Evolutionary conservation across 495 filamentous ascomycete species (phyloP), one percentile per base, ranked within the genome.

Genomic region (Podospora fimiseda): DNA sequence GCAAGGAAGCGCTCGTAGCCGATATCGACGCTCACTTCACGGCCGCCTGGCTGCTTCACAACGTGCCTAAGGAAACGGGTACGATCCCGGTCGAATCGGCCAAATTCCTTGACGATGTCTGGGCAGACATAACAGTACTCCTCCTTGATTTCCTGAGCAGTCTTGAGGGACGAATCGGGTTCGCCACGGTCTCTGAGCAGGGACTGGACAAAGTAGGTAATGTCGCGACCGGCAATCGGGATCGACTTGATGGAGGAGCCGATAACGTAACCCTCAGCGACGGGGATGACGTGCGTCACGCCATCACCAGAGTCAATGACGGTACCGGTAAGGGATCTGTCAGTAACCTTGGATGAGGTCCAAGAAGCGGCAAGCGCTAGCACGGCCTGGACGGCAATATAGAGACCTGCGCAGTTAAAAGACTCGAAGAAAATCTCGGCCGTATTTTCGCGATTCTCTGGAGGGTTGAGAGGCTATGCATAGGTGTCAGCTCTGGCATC

Each of bases 381-480:
- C 18, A 98, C 93, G 13, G 93, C 93, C 73, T 98, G 93, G 9
- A 98, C 93, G 39, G 94, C 93, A 61, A 98, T 98, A 72, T 98
- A 98, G 37, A 98, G 85, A 70, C 93, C 93, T 51, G 93, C 91
- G 72, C 93, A 97, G 70, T 98, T 98, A 77, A 97, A 98, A 15
- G 92, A 95, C 65, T 98, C 93, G 74, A 98, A 98, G 86, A 98
- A 96, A 71, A 98, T 97, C 69, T 98, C 93, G 69, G 93, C 93
- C 18, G 93, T 97, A 69, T 96, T 96, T 69, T 98, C 93, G 58
- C 93, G 90, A 71, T 96, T 96, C 75, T 98, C 93, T 16, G 93
- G 93, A 21, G 93, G 93, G 72, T 98, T 97, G 53, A 97, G 79
- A 52, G 93, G 94, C 89, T 96, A 60, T 8, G n/a, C 13, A 36